phyloP scores from a whole-genome alignment of 2,329 filamentous ascomycete genomes.

The Myriosclerotinia curreyana region DNA sequence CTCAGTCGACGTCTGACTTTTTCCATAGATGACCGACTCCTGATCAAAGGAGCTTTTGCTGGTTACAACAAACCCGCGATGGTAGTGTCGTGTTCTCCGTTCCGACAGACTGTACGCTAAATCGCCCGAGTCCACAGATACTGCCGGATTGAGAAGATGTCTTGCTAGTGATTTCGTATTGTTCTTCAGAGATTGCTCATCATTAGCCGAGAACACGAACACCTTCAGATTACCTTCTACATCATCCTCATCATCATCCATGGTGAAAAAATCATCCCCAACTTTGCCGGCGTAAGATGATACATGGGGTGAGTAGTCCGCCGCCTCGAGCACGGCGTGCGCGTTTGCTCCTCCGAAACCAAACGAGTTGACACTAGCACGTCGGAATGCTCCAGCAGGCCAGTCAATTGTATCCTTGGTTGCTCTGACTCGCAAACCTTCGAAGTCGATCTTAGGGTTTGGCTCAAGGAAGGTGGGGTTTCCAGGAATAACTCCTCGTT shows the following conservation, averaged over 20 bases:
- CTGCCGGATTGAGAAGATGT: constrained; percentile 19
- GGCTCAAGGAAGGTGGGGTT: constrained; percentile 43
- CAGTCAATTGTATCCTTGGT: constrained; percentile 20
- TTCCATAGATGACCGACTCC: no score
- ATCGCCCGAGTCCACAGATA: constrained; percentile 6
- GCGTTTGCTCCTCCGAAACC: constrained; percentile 35
- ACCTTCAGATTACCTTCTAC: background rate
- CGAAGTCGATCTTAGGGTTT: constrained; percentile 37
- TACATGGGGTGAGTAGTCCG: no score
- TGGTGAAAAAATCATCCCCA: no score
- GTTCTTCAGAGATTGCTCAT: constrained; percentile 15
- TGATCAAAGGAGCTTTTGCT: no score
- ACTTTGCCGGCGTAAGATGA: no score
- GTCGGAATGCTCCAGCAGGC: constrained; percentile 42
- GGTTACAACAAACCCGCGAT: no score
- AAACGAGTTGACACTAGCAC: constrained; percentile 43
- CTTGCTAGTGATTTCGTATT: constrained; percentile 11
- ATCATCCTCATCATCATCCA: constrained; percentile 18
- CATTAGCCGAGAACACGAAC: constrained; percentile 21
- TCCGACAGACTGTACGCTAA: constrained; percentile 34
- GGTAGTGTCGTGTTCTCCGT: constrained; percentile 26
- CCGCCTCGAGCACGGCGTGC: constrained; percentile 33
- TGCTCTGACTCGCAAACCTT: constrained; percentile 37
- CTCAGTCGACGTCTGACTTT: no score
- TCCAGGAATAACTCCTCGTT: constrained; percentile 43